A percentile compares a stretch with the other conserved stretches of the same genome.
These are phyloP conservation scores for Noccaea caerulescens DNA, from an alignment of 345 rosid genomes.

Conservation along the genomic window DNA sequence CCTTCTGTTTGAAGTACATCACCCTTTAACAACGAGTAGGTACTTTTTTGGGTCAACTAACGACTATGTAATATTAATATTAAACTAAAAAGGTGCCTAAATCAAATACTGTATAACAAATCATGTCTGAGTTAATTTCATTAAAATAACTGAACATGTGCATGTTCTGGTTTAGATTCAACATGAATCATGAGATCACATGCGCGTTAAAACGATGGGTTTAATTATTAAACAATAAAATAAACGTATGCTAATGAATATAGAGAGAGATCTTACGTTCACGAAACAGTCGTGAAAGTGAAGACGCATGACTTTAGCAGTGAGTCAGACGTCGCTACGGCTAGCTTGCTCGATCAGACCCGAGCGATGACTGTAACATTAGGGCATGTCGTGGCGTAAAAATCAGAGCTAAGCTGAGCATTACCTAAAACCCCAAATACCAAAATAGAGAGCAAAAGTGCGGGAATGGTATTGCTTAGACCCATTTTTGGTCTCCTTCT, in stretches of 20 bases:
- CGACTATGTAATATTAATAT: neutral
- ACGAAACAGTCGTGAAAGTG: conserved; percentile 70
- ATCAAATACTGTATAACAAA: too few species aligned
- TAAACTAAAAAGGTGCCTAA: neutral
- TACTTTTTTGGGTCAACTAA: neutral
- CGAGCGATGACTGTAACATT: conserved; percentile 35
- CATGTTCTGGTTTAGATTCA: neutral
- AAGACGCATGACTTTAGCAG: conserved; percentile 51
- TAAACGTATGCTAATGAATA: neutral
- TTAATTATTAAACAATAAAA: neutral
- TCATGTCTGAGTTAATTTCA: too few species aligned
- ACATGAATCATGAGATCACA: conserved; percentile 3
- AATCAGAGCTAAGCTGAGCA: conserved; percentile 33
- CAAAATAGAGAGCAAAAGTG: conserved; percentile 5
- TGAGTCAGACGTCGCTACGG: conserved; percentile 36
- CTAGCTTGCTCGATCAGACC: conserved; percentile 36
- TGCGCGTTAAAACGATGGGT: neutral
- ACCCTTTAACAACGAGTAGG: neutral
- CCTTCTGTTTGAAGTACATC: neutral
- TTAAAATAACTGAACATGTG: neutral
- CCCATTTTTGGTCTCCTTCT: conserved; percentile 20
- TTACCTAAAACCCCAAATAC: conserved; percentile 26
- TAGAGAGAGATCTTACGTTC: conserved; percentile 46
- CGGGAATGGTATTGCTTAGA: conserved; percentile 28
- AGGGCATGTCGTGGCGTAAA: conserved; percentile 41